A percentile compares a stretch with the other conserved stretches of the same genome.
phyloP scores from a whole-genome alignment of 2,329 filamentous ascomycete genomes.

The Aspergillaceae sp. region DNA sequence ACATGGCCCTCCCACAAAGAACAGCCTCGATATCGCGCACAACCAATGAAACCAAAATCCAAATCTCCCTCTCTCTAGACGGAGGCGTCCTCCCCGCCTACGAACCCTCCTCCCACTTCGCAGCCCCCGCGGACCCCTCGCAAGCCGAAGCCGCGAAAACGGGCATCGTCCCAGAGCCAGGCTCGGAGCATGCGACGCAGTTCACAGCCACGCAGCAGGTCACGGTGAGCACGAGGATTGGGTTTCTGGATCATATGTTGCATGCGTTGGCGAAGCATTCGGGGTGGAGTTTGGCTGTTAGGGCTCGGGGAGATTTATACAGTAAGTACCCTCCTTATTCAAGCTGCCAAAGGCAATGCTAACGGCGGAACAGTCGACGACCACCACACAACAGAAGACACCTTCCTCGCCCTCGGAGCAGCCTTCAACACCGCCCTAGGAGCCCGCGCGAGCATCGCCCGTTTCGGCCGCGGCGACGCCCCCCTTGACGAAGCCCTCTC shows the following conservation, averaged over 20 bases:
- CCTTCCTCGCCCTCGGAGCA: conserved; percentile 78
- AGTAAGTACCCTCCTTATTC: conserved; percentile 47
- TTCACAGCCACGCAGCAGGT: conserved; percentile 77
- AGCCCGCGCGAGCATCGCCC: conserved; percentile 68
- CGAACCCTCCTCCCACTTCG: conserved; percentile 45
- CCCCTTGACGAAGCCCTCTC: conserved; percentile 93
- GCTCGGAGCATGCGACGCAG: conserved; percentile 70
- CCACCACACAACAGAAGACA: conserved; percentile 96
- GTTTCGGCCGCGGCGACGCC: conserved; percentile 86
- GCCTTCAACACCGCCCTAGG: conserved; percentile 77
- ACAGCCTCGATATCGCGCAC: conserved; percentile 74
- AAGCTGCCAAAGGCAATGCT: not conserved
- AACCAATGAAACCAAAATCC: conserved; percentile 97
- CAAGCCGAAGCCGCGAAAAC: conserved; percentile 42
- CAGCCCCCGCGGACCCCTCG: conserved; percentile 51
- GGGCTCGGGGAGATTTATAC: conserved; percentile 81
- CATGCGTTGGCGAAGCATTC: conserved; percentile 94
- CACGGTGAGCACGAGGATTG: conserved; percentile 83
- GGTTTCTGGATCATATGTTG: conserved; percentile 97
- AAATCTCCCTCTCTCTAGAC: conserved; percentile 85
- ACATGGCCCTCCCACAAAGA: conserved; percentile 47
- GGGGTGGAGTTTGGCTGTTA: conserved; percentile 80
- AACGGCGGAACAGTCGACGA: conserved; percentile 64
- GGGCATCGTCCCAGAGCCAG: conserved; percentile 31
- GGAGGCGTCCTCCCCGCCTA: conserved; percentile 56